Percentiles rank a stretch among this genome's conserved stretches.
These are phyloP conservation scores for Leptographium galeiforme DNA, from an alignment of 2,329 filamentous ascomycete genomes.

Conservation along the genomic window DNA sequence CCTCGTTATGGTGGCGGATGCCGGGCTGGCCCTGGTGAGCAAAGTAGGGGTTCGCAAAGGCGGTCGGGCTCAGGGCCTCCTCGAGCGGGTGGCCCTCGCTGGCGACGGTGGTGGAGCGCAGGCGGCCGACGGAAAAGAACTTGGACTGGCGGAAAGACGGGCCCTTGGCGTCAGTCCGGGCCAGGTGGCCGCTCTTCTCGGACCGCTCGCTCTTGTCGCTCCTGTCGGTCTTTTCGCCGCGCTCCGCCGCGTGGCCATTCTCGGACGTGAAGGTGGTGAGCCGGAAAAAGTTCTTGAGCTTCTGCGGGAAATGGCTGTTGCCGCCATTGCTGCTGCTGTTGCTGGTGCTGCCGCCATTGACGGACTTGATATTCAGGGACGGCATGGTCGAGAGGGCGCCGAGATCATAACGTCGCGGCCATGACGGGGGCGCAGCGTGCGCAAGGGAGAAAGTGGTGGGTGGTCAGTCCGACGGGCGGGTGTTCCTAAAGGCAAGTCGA, in stretches of 20 bases:
- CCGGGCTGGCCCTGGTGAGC: slow-evolving; percentile 89
- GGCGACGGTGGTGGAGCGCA: slow-evolving; percentile 78
- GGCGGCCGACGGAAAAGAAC: slow-evolving; percentile 80
- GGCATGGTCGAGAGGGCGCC: slow-evolving; percentile 12
- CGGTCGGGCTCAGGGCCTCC: slow-evolving; percentile 79
- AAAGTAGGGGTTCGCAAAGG: slow-evolving; percentile 94
- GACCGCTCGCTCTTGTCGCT: background rate
- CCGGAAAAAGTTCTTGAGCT: slow-evolving; percentile 58
- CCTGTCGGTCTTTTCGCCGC: background rate
- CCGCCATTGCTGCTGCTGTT: slow-evolving; percentile 36
- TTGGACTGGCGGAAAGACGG: slow-evolving; percentile 68
- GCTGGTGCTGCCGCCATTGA: slow-evolving; percentile 29
- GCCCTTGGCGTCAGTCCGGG: slow-evolving; percentile 44
- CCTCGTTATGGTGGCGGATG: slow-evolving; percentile 86
- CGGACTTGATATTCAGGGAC: slow-evolving; percentile 32
- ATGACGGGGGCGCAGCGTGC: slow-evolving; percentile 12
- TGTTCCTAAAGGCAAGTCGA: no score
- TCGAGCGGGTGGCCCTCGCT: slow-evolving; percentile 88
- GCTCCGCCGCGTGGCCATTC: slow-evolving; percentile 10
- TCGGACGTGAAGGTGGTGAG: slow-evolving; percentile 31
- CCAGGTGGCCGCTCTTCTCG: background rate
- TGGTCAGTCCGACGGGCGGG: background rate
- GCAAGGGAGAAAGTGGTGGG: background rate
- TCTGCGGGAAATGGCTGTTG: slow-evolving; percentile 50
- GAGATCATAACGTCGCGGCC: slow-evolving; percentile 13